Conservation (phyloP, 495 filamentous ascomycete species). For the Aspergillus olivimuriae region DNA sequence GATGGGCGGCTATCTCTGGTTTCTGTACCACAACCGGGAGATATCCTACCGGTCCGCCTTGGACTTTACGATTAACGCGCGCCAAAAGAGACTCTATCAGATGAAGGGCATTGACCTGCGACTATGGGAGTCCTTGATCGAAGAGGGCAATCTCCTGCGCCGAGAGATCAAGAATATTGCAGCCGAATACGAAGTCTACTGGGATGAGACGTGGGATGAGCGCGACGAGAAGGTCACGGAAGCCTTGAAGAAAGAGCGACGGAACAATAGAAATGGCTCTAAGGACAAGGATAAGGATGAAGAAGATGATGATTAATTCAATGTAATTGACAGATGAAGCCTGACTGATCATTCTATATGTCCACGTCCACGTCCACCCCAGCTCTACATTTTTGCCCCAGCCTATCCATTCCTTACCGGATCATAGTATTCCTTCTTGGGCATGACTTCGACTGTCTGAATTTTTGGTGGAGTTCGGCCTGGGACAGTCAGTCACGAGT, state of each 20-base stretch:
- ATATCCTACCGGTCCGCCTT: conserved; percentile 78
- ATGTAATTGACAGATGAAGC: too few relatives aligned
- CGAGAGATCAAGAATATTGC: conserved; percentile 78
- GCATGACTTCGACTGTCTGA: too few relatives aligned
- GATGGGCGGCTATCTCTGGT: conserved; percentile 90
- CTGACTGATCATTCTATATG: too few relatives aligned
- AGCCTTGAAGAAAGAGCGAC: conserved; percentile 58
- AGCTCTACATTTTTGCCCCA: too few relatives aligned
- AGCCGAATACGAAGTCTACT: conserved; percentile 87
- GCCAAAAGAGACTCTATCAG: conserved; percentile 74
- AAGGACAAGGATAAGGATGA: conserved; percentile 35
- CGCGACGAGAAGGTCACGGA: conserved; percentile 67
- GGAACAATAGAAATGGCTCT: conserved; percentile 43
- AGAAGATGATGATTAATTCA: conserved; percentile 23
- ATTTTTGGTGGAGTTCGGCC: too few relatives aligned
- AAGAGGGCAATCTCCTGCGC: conserved; percentile 72
- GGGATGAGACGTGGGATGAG: conserved; percentile 78
- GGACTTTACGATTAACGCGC: conserved; percentile 73
- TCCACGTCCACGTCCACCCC: too few relatives aligned
- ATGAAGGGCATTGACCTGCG: conserved; percentile 64
- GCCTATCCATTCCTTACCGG: conserved; percentile 36
- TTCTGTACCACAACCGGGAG: conserved; percentile 87
- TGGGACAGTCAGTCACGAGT: too few relatives aligned
- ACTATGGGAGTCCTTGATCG: conserved; percentile 72
- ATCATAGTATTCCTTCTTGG: conserved; percentile 39